Evolutionary conservation across 2,329 filamentous ascomycete genomes (phyloP).

Genomic region (Furcasterigmium furcatum): DNA sequence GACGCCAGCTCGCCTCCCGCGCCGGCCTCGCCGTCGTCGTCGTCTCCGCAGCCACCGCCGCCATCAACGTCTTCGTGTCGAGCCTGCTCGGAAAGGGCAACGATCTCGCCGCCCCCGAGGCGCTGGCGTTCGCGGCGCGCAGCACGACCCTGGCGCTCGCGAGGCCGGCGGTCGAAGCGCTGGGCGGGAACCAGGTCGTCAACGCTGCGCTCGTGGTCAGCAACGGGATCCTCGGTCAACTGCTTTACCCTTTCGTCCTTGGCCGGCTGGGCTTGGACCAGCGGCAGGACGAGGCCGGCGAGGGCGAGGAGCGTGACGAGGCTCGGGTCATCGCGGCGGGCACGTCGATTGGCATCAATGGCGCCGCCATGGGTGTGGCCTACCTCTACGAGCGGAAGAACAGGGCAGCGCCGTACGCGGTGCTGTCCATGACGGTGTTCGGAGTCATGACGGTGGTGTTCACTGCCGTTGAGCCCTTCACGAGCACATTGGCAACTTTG

Average conservation of each 20-base stretch:
- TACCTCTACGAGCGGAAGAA: constrained; percentile 53
- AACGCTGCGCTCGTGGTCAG: constrained; percentile 50
- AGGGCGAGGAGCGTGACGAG: constrained; percentile 16
- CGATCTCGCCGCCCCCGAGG: constrained; percentile 28
- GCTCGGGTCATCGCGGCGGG: constrained; percentile 44
- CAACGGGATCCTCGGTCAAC: constrained; percentile 44
- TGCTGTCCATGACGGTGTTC: constrained; percentile 54
- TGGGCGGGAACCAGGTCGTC: constrained; percentile 41
- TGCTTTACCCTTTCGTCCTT: constrained; percentile 32
- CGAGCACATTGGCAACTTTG: constrained; percentile 28
- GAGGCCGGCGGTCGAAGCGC: constrained; percentile 39
- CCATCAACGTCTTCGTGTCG: constrained; percentile 37
- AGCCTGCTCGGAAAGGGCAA: constrained; percentile 32
- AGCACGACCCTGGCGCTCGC: constrained; percentile 48
- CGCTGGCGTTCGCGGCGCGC: constrained; percentile 45
- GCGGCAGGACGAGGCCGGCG: neutral
- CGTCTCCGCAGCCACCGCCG: constrained; percentile 31
- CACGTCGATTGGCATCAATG: constrained; percentile 54
- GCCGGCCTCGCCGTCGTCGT: constrained; percentile 35
- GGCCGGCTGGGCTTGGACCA: constrained; percentile 20
- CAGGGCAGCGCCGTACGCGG: constrained; percentile 52
- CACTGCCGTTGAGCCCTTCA: constrained; percentile 44
- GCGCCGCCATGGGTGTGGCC: constrained; percentile 57
- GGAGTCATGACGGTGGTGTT: constrained; percentile 54
- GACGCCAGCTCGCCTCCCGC: constrained; percentile 38